Conservation (phyloP, 1,284 basidiomycete species). For the Rhizoctonia solani region DNA sequence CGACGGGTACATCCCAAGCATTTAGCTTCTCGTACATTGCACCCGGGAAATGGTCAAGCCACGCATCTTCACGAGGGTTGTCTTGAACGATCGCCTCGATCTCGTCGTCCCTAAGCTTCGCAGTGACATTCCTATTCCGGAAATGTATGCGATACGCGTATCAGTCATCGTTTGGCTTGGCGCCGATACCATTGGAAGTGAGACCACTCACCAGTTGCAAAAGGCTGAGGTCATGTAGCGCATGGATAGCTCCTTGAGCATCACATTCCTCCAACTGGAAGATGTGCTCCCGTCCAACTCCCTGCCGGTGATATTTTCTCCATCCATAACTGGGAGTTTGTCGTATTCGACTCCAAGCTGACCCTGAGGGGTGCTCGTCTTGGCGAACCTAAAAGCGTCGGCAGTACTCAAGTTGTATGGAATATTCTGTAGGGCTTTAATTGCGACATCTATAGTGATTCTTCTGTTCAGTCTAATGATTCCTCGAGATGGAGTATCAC, state of each 20-base stretch:
- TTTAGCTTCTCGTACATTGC: slow-evolving; percentile 30
- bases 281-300: slow-evolving; percentile 50
- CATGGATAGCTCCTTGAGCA: slow-evolving; percentile 75
- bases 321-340: slow-evolving; percentile 58
- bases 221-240: slow-evolving; percentile 80
- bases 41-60: slow-evolving; percentile 4
- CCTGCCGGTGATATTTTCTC: slow-evolving; percentile 69
- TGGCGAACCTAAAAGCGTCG: slow-evolving; percentile 37
- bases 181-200: background rate
- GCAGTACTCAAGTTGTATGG: slow-evolving; percentile 66
- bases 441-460: slow-evolving; percentile 64
- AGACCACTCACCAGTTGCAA: slow-evolving; percentile 76
- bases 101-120: slow-evolving; percentile 3
- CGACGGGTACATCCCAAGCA: slow-evolving; percentile 4
- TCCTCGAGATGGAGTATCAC: background rate
- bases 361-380: slow-evolving; percentile 63
- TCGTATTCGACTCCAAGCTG: slow-evolving; percentile 73
- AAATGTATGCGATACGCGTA: background rate
- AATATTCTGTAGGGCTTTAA: slow-evolving; percentile 75
- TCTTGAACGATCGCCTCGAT: slow-evolving; percentile 22
- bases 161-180: background rate
- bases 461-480: background rate
- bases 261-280: slow-evolving; percentile 57
- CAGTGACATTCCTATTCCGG: slow-evolving; percentile 17
- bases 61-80: background rate